Percentiles rank a stretch among this genome's conserved stretches.
phyloP scores from a whole-genome alignment of 23 red algal genomes.

The Gracilariopsis chorda region DNA sequence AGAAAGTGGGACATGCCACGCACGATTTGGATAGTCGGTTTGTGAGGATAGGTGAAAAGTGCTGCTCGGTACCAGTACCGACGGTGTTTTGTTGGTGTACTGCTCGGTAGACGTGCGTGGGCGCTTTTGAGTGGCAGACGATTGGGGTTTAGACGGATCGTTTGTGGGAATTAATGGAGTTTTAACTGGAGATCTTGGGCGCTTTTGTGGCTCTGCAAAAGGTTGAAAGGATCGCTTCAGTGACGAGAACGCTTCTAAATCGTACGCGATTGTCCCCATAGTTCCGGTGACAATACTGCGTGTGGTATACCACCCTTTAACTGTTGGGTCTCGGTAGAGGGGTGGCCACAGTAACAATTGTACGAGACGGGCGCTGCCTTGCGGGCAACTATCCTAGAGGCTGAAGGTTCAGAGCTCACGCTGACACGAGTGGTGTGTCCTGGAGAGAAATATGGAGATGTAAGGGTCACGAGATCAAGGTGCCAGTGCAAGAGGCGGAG shows the following conservation, averaged over 20 bases:
- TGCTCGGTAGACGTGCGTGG: background rate
- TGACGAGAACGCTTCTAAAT: background rate
- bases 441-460: too few relatives aligned
- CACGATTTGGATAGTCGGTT: conserved; percentile 13
- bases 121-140: background rate
- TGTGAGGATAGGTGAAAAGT: conserved; percentile 2
- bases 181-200: background rate
- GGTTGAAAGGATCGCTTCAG: background rate
- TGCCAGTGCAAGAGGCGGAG: too few relatives aligned
- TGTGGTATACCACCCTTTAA: background rate
- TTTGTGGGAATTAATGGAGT: background rate
- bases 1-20: conserved; percentile 29
- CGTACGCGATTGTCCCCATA: background rate
- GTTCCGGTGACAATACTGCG: background rate
- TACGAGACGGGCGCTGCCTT: too few relatives aligned
- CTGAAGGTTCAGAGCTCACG: too few relatives aligned
- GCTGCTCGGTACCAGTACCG: conserved; percentile 29
- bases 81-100: background rate
- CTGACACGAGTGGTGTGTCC: too few relatives aligned
- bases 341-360: too few relatives aligned
- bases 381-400: too few relatives aligned
- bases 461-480: too few relatives aligned
- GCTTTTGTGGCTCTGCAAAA: background rate
- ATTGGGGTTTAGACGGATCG: background rate
- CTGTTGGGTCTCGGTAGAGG: background rate